These are phyloP conservation scores for Nasturtium officinale DNA, from an alignment of 345 rosid genomes.

Conservation along the genomic window DNA sequence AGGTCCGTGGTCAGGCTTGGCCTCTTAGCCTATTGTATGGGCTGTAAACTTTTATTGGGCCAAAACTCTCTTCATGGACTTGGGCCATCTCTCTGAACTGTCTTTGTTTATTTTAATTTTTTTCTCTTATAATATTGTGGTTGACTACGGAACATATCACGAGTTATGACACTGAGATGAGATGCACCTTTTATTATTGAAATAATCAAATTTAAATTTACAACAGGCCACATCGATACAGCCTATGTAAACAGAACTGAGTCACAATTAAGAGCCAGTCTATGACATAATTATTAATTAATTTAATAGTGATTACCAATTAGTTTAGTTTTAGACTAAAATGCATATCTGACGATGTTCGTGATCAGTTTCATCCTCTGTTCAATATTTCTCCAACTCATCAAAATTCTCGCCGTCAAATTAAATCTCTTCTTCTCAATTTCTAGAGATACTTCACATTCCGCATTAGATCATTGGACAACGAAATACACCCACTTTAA, in stretches of 20 bases:
- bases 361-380: conserved; percentile 38
- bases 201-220: neutral
- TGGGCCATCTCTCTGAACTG: neutral
- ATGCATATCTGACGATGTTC: conserved; percentile 33
- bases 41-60: neutral
- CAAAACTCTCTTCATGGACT: neutral
- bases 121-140: neutral
- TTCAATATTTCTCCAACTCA: conserved; percentile 33
- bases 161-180: conserved; percentile 5
- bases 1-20: too few species aligned
- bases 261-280: conserved; percentile 20
- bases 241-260: neutral
- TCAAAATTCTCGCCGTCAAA: conserved; percentile 26
- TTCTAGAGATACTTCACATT: conserved; percentile 17
- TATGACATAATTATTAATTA: neutral
- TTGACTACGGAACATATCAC: neutral
- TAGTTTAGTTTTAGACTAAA: neutral
- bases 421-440: conserved; percentile 10
- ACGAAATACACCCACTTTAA: conserved; percentile 29
- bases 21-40: neutral
- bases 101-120: neutral
- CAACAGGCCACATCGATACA: neutral
- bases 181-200: neutral
- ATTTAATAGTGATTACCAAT: neutral
- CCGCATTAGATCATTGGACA: conserved; percentile 24